Percentiles rank a stretch among this genome's conserved stretches.
Conservation (phyloP, 169 alveolate species). For the Pseudocohnilembus persalinus region DNA sequence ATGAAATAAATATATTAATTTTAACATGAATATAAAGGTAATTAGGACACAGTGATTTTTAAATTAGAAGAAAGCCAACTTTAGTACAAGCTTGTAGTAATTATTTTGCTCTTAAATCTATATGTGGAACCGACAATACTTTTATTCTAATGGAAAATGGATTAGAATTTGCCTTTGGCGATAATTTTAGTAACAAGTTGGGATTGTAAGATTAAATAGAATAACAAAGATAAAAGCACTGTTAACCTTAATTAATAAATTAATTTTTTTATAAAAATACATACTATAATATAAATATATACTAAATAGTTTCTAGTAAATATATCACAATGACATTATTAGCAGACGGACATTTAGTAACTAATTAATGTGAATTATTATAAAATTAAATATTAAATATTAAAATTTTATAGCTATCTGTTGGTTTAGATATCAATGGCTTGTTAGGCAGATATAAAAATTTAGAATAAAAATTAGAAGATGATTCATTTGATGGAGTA, state of each 20-base stretch:
- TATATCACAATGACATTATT: not conserved
- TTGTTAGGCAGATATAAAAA: too few relatives aligned
- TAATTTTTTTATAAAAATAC: too few relatives aligned
- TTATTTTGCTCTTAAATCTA: conserved; percentile 24
- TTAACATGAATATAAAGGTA: not conserved
- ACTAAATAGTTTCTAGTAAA: not conserved
- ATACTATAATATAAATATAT: not conserved
- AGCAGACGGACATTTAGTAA: not conserved
- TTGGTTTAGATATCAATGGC: too few relatives aligned
- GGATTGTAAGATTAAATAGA: not conserved
- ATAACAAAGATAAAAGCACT: not conserved
- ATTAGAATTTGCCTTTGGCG: not conserved
- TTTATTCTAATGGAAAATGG: not conserved
- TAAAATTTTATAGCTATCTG: too few relatives aligned
- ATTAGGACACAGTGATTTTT: conserved; percentile 31
- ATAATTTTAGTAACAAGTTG: not conserved
- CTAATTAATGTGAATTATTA: too few relatives aligned
- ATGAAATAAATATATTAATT: not conserved
- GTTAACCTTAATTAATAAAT: not conserved
- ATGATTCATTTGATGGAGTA: too few relatives aligned
- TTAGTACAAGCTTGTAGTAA: conserved; percentile 6
- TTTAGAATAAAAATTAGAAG: too few relatives aligned
- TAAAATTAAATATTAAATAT: too few relatives aligned
- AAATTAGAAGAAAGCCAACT: conserved; percentile 19
- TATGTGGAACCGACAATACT: conserved; percentile 25